Base-by-base conservation (phyloP, 2,329 filamentous ascomycete species). In the Cytospora piceae region DNA sequence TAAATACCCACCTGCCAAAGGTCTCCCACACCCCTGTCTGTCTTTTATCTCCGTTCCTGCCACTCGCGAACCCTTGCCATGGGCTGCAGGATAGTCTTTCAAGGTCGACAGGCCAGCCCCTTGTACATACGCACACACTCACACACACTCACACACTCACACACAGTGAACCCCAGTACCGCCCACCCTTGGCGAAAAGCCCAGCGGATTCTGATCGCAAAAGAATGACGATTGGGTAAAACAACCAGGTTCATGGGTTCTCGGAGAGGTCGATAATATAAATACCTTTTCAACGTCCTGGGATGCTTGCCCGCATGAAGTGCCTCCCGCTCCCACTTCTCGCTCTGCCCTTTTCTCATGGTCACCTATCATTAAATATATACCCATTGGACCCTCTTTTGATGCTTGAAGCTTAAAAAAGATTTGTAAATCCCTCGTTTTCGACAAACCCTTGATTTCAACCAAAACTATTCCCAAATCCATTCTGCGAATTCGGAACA, bases 381-480 rank as follows among this genome's bases (percentile, higher is more conserved):
- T 37, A 62, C 53, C 37, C 42, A 63, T 63, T 53, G 29, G 53
- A 55, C 52, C 51, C 60, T 57, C 60, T 63, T 55, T 31, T 64
- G n/a, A 29, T 59, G 61, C 61, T 59, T 64, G 61, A 64, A 59
- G 61, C 32, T 64, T 64, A 53, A 11, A 39, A 60, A 52, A 64
- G 29, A 51, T 46, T 22, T 39, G 34, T 64, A 54, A 39, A 39
- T 60, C 55, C 55, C 55, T 63, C 61, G 29, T 54, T 49, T 32
- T 58, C 32, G 32, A 58, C 42, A 54, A 37, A 39, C 29, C 32
- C 61, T 42, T 46, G 34, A 52, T 39, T 53, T 22, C 31, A 37
- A 52, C 54, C 61, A 37, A 24, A 51, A 6, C 52, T 15, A 22
- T 37, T 53, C 59, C 32, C 51, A 32, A 27, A 46, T 51, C 39